Base-by-base conservation (phyloP, 768 basidiomycete species). In the Postia placenta region DNA sequence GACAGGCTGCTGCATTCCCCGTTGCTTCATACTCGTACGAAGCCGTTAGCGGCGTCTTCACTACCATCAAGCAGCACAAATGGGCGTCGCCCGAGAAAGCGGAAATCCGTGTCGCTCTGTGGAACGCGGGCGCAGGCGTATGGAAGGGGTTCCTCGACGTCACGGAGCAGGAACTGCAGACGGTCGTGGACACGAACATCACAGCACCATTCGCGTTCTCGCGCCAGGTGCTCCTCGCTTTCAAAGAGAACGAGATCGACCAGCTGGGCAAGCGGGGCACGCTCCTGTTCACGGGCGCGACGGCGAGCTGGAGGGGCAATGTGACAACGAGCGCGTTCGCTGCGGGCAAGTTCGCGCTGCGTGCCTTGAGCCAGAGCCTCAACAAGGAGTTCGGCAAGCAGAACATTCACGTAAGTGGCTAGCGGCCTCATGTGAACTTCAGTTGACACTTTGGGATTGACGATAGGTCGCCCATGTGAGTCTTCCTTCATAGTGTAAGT, bases 391-490 rank as follows among this genome's bases (percentile, higher is more conserved):
- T 73, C 45, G 72, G 71, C 25, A 67, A 64, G 52, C 60, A 73
- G 56, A 69, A 71, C 43, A 74, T 74, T 24, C 73, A 74, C 50
- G 72, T 73, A 33, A 49, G 64, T 45, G 41, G 9, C n/a, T n/a
- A n/a, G n/a, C n/a, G n/a, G n/a, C n/a, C n/a, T n/a, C n/a, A n/a
- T n/a, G n/a, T n/a, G n/a, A n/a, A n/a, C n/a, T n/a, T n/a, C n/a
- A n/a, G n/a, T n/a, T n/a, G n/a, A n/a, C n/a, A n/a, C n/a, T n/a
- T n/a, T n/a, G n/a, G n/a, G n/a, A n/a, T n/a, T 37, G 36, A 15
- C 20, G 28, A 23, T 51, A 81, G 80, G 76, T 86, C 42, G 76
- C 84, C 9, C 85, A 87, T 65, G 83, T 83, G 54, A 62, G 82
- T 74, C 7, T 42, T 35, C 20, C 30, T 27, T 19, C 23, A 3